Base-by-base conservation (phyloP, 768 basidiomycete species). In the Pleurotus eryngii region DNA sequence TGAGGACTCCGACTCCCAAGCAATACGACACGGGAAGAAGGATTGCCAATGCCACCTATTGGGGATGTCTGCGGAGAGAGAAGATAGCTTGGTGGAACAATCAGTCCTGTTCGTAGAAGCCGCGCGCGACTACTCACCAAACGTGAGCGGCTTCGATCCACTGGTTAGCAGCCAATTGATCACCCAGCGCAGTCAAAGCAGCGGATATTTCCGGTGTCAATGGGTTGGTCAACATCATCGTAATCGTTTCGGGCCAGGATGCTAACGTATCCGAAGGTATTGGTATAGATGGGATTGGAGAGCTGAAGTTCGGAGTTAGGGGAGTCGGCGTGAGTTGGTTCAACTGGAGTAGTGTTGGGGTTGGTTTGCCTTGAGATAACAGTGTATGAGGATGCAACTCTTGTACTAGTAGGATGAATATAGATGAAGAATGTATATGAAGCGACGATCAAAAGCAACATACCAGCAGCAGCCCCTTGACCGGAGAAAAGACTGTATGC, bases 71-170 rank as follows among this genome's bases (percentile, higher is more conserved):
- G 89, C 12, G 89, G 87, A 2, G 96, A 89, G 40, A 98, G 81
- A 4, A 98, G 75, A 66, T 95, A 94, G 67, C 93, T 96, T 61
- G 6, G 53, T 20, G 18, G 39, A n/a, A 57, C 42, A 59, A 47
- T 49, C 9, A 57, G 17, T 68, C 54, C 62, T 35, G 48, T 57
- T 40, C 20, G 56, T 26, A 49, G 4, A 12, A 5, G 37, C 9
- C 11, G 35, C 24, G 35, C 11, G 8, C 30, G 30, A 45, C 15
- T 9, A 74, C 87, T 60, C 65, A 98, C 96, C 97, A 99, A 57
- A 78, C 84, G 76, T 98, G 95, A 20, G 94, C 93, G 15, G 95
- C 94, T 63, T 95, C 89, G 7, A 83, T 71, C 73, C 90, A 85
- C 35, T 88, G 80, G 62, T 87, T 85, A 4, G 82, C 75, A 12